Conservation (phyloP, 164 flowering plant genomes). For the Umbellularia californica region DNA sequence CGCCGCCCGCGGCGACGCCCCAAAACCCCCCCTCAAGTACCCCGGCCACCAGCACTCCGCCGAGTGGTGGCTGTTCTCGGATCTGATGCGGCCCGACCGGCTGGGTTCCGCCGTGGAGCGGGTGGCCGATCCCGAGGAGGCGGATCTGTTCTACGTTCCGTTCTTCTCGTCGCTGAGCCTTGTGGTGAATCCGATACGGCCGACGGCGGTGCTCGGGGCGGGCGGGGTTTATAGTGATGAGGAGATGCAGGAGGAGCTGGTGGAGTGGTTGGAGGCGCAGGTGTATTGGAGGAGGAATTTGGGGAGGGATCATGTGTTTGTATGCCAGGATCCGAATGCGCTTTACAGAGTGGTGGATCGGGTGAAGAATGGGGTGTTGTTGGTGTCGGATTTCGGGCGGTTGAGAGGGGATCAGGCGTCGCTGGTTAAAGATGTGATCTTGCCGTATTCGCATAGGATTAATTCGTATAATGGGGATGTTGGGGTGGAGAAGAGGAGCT, state of each 20-base stretch:
- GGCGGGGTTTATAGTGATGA: constrained; percentile 63
- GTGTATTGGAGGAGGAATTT: constrained; percentile 74
- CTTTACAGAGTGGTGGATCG: constrained; percentile 65
- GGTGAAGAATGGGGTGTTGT: constrained; percentile 70
- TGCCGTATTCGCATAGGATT: constrained; percentile 90
- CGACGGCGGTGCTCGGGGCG: constrained; percentile 8
- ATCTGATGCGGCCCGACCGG: constrained; percentile 44
- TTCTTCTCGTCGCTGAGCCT: constrained; percentile 88
- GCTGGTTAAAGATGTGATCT: constrained; percentile 77
- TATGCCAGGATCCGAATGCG: constrained; percentile 94
- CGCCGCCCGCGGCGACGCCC: constrained; percentile 41
- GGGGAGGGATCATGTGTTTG: constrained; percentile 92
- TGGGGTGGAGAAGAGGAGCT: constrained; percentile 55
- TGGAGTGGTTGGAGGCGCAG: constrained; percentile 80
- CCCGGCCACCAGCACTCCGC: constrained; percentile 96
- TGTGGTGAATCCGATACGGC: constrained; percentile 69
- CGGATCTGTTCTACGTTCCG: constrained; percentile 90
- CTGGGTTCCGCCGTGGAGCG: constrained; percentile 39
- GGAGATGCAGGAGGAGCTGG: constrained; percentile 70
- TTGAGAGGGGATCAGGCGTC: constrained; percentile 72
- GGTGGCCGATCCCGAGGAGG: constrained; percentile 75
- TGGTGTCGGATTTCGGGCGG: constrained; percentile 93
- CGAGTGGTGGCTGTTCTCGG: constrained; percentile 83
- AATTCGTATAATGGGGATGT: constrained; percentile 59
- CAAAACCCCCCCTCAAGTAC: constrained; percentile 31